Base-by-base conservation (phyloP, 495 filamentous ascomycete species). In the Glarea lozoyensis region DNA sequence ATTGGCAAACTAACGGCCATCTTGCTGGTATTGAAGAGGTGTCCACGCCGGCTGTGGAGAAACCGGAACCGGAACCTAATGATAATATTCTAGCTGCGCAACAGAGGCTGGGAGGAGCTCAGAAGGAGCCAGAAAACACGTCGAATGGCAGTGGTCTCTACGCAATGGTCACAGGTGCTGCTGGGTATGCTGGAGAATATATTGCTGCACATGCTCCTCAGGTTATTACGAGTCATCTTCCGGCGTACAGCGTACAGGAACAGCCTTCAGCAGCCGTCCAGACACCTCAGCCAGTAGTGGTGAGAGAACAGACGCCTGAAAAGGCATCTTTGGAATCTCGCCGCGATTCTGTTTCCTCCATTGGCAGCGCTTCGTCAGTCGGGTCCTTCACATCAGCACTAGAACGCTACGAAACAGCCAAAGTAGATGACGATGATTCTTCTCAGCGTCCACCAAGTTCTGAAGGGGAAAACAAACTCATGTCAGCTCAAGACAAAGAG, bases 121-220 rank as follows among this genome's bases (percentile, higher is more conserved):
- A n/a, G n/a, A n/a, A n/a, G n/a, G n/a, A n/a, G n/a, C n/a, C n/a
- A n/a, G n/a, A n/a, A n/a, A n/a, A n/a, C n/a, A n/a, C n/a, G n/a
- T n/a, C n/a, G n/a, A n/a, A n/a, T n/a, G n/a, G n/a, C n/a, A 58
- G 65, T 49, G 60, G 73, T 4, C 56, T 74, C 17, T 73, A 71
- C 39, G 65, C 64, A n/a, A 67, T 73, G 61, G 63, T 73, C 17
- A 58, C 64, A 29, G 60, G 63, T 15, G 68, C 64, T 12, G 53
- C 70, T 4, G 67, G 58, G 10, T 52, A 57, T 1, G 67, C 69
- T 23, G 60, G 64, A 6, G 65, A 63, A 1, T 63, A 54, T 3
- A 64, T 72, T 12, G 60, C 64, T 52, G 6, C 44, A 47, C 13
- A 58, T 45, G 23, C 56, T 33, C 36, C 64, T 4, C 21, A 32